These are phyloP conservation scores for Cyberlindnera americana DNA, from an alignment of 805 yeast genomes.

Conservation along the genomic window DNA sequence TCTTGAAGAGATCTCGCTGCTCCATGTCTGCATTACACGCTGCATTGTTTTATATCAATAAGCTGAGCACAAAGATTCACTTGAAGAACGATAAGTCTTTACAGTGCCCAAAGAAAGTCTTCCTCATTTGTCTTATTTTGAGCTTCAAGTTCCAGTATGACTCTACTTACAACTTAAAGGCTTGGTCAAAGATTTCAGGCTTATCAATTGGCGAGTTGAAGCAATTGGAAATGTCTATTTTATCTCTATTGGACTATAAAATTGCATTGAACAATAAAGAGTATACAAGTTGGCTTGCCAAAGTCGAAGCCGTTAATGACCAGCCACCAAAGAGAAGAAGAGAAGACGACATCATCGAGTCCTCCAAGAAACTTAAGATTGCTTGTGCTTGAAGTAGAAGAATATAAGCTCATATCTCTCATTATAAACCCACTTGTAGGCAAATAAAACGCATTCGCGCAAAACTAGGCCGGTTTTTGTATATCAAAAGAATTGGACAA, in stretches of 20 bases:
- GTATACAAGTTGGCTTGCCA: conserved; percentile 39
- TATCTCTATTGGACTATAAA: conserved; percentile 53
- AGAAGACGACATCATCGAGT: background rate
- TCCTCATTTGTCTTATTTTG: conserved; percentile 64
- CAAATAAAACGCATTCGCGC: no score
- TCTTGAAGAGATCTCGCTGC: conserved; percentile 50
- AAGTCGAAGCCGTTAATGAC: conserved; percentile 10
- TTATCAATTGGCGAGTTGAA: conserved; percentile 48
- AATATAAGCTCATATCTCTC: no score
- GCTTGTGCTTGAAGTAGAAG: conserved; percentile 1
- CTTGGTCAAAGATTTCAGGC: conserved; percentile 78
- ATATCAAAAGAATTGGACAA: no score
- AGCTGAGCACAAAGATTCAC: conserved; percentile 34
- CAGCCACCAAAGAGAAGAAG: background rate
- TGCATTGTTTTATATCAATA: conserved; percentile 60
- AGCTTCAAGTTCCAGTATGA: conserved; percentile 75
- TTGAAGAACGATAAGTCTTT: conserved; percentile 1
- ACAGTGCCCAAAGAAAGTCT: conserved; percentile 59
- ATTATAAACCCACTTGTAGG: no score
- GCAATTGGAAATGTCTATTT: conserved; percentile 49
- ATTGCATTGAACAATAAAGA: conserved; percentile 47
- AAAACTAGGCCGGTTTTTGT: no score
- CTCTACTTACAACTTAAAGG: conserved; percentile 59
- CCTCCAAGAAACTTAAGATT: background rate
- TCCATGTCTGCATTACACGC: conserved; percentile 62